Base-by-base conservation (phyloP, 2,329 filamentous ascomycete genomes). In the Fusarium papillatum region DNA sequence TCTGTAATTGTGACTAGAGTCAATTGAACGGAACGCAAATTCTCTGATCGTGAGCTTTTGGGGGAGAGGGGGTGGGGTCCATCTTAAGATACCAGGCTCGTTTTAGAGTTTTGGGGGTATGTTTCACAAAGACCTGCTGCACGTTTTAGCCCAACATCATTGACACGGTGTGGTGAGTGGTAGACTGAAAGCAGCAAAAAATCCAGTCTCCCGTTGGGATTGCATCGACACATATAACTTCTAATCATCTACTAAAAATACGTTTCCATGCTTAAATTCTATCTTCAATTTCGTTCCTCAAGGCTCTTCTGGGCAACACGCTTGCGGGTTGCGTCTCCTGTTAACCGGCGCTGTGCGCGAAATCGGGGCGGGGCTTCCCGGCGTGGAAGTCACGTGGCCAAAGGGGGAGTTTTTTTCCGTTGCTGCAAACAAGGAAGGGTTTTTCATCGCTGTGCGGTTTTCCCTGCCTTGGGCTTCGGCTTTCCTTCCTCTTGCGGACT, bases 221-320 rank as follows among this genome's bases (percentile, higher is more conserved):
- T 50, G 46, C 46, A 29, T 50, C 46, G 16, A 29, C 6, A 50
- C 17, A 29, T 50, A 50, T 50, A 50, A 9, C 24, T 29, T 50
- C 16, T 19, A 29, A 50, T 50, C 22, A 50, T 50, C 46, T 19
- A 19, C 46, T 16, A 19, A 50, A 24, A 50, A 50, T 29, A 31
- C 1, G 8, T 13, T 59, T 59, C 53, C 53, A 59, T 14, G 19
- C 53, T 16, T 16, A 59, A 24, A 59, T 34, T 36, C 13, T 22
- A 59, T 22, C 53, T 59, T 59, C 17, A 38, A 59, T 59, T 59
- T 59, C 53, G 53, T 59, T 59, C 53, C 53, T 59, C 53, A 59
- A 59, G 53, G 53, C 53, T 59, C 60, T 36, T 46, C 19, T 22
- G 46, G 66, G 36, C 57, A 50, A 50, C 41, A 11, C 41, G 41